Percentiles rank a stretch among this genome's conserved stretches.
Evolutionary conservation across 495 filamentous ascomycete genomes (phyloP).

Genomic region (Penicillium malachiteum): DNA sequence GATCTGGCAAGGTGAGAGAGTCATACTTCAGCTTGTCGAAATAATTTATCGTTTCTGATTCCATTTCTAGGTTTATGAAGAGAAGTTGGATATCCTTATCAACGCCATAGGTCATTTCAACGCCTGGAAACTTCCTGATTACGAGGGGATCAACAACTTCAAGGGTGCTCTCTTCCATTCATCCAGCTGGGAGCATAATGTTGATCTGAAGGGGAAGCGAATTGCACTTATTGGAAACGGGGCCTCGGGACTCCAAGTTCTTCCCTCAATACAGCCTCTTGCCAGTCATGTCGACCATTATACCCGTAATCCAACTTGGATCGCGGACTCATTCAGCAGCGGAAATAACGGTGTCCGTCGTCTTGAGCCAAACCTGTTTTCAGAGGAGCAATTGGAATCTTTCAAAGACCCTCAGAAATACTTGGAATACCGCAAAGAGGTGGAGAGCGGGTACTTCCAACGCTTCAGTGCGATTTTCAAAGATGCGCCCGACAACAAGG

Average conservation of each 20-base stretch:
- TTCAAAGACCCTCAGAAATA: constrained; percentile 52
- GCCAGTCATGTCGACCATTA: constrained; percentile 62
- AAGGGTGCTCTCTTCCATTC: constrained; percentile 53
- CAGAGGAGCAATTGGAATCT: constrained; percentile 46
- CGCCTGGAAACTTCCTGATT: constrained; percentile 52
- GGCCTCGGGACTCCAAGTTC: constrained; percentile 55
- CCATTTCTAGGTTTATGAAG: constrained; percentile 43
- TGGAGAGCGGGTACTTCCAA: constrained; percentile 58
- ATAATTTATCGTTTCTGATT: constrained; percentile 3
- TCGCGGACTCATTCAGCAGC: constrained; percentile 56
- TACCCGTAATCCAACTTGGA: constrained; percentile 66
- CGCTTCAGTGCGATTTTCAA: constrained; percentile 57
- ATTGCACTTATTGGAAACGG: constrained; percentile 65
- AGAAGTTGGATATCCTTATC: constrained; percentile 58
- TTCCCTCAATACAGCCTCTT: constrained; percentile 57
- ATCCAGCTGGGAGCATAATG: constrained; percentile 51
- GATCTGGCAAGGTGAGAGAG: constrained; percentile 30
- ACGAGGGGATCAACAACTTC: constrained; percentile 49
- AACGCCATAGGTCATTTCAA: constrained; percentile 60
- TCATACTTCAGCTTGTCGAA: not conserved
- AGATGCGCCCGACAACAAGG: constrained; percentile 50
- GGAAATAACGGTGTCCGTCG: constrained; percentile 32
- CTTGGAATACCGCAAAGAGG: constrained; percentile 45
- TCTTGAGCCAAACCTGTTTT: constrained; percentile 49
- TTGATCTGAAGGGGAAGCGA: constrained; percentile 50